These are phyloP conservation scores for Aspergillus sp. DNA, from an alignment of 2,329 filamentous ascomycete genomes.

Conservation along the genomic window DNA sequence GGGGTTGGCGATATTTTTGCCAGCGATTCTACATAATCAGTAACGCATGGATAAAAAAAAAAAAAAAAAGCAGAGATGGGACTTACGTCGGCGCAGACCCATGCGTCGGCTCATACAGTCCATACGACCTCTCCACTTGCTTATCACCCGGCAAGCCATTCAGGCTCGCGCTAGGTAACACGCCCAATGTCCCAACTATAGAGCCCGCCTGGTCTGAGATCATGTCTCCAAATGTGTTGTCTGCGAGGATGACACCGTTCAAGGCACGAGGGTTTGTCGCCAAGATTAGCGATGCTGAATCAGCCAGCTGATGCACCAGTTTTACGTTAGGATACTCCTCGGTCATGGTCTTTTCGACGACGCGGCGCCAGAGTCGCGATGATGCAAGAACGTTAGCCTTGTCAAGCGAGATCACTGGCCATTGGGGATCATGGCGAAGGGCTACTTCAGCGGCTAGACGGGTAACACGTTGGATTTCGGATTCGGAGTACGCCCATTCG, in stretches of 20 bases:
- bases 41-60: too few relatives aligned
- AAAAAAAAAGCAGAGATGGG: too few relatives aligned
- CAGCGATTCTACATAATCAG: conserved; percentile 61
- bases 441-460: conserved; percentile 72
- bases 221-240: conserved; percentile 89
- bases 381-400: conserved; percentile 93
- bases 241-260: conserved; percentile 81
- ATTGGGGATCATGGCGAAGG: conserved; percentile 61
- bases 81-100: conserved; percentile 40
- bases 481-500: conserved; percentile 73
- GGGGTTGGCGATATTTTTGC: conserved; percentile 79
- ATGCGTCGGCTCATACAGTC: conserved; percentile 92
- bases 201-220: conserved; percentile 86
- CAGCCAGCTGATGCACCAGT: conserved; percentile 78
- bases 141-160: conserved; percentile 69
- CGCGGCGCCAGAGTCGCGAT: conserved; percentile 75
- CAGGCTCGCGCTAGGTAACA: conserved; percentile 78
- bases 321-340: conserved; percentile 78
- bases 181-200: conserved; percentile 77
- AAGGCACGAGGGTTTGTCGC: conserved; percentile 77
- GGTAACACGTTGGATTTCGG: conserved; percentile 76
- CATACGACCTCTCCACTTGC: conserved; percentile 65
- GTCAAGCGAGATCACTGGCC: conserved; percentile 75
- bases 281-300: conserved; percentile 86
- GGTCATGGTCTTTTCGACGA: conserved; percentile 70